Evolutionary conservation across 345 rosid genomes (phyloP).

Genomic region (Eucalyptus marginata): DNA sequence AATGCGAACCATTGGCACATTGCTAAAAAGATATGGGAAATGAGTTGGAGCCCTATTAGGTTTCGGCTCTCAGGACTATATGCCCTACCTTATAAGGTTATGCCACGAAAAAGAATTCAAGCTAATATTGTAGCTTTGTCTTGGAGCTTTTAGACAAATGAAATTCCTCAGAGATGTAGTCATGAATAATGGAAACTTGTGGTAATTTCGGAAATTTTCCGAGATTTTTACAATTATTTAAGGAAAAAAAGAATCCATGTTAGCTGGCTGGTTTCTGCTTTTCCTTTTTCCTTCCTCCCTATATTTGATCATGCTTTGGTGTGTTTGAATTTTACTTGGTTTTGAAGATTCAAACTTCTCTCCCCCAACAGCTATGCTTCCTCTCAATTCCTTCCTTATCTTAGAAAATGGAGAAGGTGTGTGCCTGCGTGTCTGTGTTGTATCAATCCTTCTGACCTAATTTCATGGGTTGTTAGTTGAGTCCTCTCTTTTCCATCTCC

Average conservation of each 20-base stretch:
- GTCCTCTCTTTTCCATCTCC: not conserved
- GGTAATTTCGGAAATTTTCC: not conserved
- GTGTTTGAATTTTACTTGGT: constrained; percentile 2
- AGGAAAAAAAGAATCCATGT: not conserved
- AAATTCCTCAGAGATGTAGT: not conserved
- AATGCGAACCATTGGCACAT: not conserved
- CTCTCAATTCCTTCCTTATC: constrained; percentile 4
- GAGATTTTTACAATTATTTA: not conserved
- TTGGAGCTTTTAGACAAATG: not conserved
- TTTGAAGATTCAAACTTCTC: constrained; percentile 3
- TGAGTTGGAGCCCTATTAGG: not conserved
- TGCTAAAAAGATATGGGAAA: not conserved
- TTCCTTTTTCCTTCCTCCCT: not conserved
- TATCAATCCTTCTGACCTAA: constrained; percentile 13
- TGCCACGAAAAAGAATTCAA: not conserved
- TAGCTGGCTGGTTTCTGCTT: not conserved
- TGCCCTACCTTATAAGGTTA: not conserved
- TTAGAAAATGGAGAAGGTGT: constrained; percentile 19
- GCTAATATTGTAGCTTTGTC: not conserved
- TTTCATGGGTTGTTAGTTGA: constrained; percentile 12
- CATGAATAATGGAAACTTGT: not conserved
- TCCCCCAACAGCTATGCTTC: not conserved
- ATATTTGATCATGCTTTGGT: not conserved
- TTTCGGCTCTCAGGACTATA: not conserved
- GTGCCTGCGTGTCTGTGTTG: not conserved